These are phyloP conservation scores for Rhizoclosmatium globosum DNA, from an alignment of 192 early-diverging fungal species.

Conservation along the genomic window DNA sequence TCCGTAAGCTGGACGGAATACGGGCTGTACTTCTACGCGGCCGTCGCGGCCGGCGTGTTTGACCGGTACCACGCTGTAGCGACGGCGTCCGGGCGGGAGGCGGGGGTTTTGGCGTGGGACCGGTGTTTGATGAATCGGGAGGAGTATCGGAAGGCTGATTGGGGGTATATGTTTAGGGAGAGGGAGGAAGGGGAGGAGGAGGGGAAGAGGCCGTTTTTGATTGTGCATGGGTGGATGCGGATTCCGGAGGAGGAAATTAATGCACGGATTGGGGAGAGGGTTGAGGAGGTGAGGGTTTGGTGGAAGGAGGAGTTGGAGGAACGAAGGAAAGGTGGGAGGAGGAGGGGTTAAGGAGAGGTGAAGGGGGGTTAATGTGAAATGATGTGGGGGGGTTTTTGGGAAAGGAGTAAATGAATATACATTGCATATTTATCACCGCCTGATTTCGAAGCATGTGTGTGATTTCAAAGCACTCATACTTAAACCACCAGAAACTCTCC, in stretches of 20 bases:
- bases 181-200: not conserved
- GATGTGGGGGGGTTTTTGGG: too few relatives aligned
- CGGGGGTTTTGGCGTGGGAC: not conserved
- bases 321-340: too few relatives aligned
- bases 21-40: not conserved
- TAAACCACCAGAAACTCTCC: not conserved
- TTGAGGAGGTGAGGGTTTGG: too few relatives aligned
- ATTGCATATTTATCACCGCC: too few relatives aligned
- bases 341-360: too few relatives aligned
- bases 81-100: not conserved
- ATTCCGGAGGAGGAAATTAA: constrained; percentile 1
- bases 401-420: too few relatives aligned
- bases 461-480: too few relatives aligned
- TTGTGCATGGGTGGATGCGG: not conserved
- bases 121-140: not conserved
- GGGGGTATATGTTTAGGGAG: not conserved
- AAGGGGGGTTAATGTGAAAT: too few relatives aligned
- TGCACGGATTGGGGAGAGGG: not conserved
- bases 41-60: not conserved
- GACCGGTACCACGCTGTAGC: not conserved
- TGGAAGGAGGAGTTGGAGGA: not conserved
- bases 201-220: not conserved
- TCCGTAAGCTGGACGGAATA: not conserved
- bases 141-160: not conserved
- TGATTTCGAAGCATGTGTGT: too few relatives aligned